Evolutionary conservation across 1,139 yeast species (phyloP).

Genomic region (Magnusiomyces fungicola): DNA sequence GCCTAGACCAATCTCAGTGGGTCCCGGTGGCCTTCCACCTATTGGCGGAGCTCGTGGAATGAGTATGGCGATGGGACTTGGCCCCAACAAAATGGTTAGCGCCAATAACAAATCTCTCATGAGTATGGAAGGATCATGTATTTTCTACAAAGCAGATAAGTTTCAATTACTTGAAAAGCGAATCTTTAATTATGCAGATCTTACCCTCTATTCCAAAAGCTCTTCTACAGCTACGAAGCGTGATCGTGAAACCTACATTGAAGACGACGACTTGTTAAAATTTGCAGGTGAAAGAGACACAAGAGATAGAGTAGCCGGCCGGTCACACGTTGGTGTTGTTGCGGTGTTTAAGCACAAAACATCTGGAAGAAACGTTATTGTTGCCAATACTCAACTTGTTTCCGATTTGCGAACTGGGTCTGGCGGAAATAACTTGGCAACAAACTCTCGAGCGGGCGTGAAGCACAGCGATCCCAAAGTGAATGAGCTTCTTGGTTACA

Average conservation of each 20-base stretch:
- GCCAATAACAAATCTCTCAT: neutral
- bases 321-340: slow-evolving; percentile 5
- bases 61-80: neutral
- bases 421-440: neutral
- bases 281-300: slow-evolving; percentile 6
- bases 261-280: neutral
- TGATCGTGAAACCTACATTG: slow-evolving; percentile 3
- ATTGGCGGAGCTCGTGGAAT: slow-evolving; percentile 1
- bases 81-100: no score
- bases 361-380: neutral
- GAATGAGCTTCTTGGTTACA: neutral
- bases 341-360: slow-evolving; percentile 3
- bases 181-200: slow-evolving; percentile 6
- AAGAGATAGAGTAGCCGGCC: slow-evolving; percentile 6
- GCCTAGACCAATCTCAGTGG: neutral
- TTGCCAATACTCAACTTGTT: slow-evolving; percentile 6
- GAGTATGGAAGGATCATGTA: slow-evolving; percentile 3
- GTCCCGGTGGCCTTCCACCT: slow-evolving; percentile 1
- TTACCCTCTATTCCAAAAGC: slow-evolving; percentile 4
- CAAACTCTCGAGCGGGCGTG: neutral
- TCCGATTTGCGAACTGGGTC: neutral
- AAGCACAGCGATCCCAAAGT: neutral
- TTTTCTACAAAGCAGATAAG: neutral
- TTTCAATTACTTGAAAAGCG: slow-evolving; percentile 7
- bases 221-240: slow-evolving; percentile 1